Evolutionary conservation across 2,329 filamentous ascomycete genomes (phyloP), one percentile per base, ranked within the genome.

Genomic region (Cercospora berteroae): DNA sequence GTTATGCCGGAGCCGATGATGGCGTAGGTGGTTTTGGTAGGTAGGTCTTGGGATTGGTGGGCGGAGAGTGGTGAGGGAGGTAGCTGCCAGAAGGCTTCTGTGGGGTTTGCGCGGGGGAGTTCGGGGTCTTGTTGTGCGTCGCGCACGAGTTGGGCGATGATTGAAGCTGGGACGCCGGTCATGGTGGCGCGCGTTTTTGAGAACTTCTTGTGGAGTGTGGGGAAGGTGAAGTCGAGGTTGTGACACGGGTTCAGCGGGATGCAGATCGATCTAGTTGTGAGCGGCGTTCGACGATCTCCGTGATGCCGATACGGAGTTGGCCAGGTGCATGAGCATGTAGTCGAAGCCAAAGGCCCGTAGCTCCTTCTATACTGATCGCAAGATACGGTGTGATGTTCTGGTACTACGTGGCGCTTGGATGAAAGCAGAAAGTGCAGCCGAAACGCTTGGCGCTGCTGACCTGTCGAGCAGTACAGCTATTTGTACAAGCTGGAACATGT

Each of bases 1-100:
- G 69, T 72, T 4, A 72, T 63, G 36, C 70, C 70, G 23, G 65
- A 69, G 20, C 70, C 70, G 25, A 72, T 67, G n/a, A 72, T 66
- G 20, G 69, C 67, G 59, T 71, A 72, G 23, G 65, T 69, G 3
- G 68, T 69, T 12, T 60, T 63, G 1, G 60, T 13, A 3, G 68
- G 65, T 0, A 72, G 60, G 20, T 48, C n/a, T 36, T 33, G 9
- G 23, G 70, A 72, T 58, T 67, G 64, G 12, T 33, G 31, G 1
- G 18, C 5, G 1, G 70, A 63, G 31, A 70, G 48, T 9, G 60
- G n/a, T 1, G 68, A 57, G 1, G 61, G 31, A 7, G 68, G 69
- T 0, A 60, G 29, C 44, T 72, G 70, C 70, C 70, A 72, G n/a
- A 69, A 72, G 1, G 68, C 68, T 63, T 70, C 52, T 29, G 70